phyloP scores from a whole-genome alignment of 163 green algal species.

The Picocystis sp. region DNA sequence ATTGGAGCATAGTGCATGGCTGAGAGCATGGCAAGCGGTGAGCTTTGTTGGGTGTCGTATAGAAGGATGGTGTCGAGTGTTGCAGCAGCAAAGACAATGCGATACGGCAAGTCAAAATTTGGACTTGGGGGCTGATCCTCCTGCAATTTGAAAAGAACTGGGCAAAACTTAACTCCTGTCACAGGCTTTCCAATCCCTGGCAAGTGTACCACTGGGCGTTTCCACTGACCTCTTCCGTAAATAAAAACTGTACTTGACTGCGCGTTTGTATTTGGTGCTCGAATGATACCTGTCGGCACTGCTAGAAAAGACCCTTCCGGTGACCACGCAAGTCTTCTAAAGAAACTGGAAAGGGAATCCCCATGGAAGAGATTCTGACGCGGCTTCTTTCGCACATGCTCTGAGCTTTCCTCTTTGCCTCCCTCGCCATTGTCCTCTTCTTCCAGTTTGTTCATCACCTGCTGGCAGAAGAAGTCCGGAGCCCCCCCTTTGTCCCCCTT shows the following conservation, averaged over 20 bases:
- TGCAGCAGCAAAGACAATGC: conserved; percentile 75
- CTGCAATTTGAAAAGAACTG: conserved; percentile 44
- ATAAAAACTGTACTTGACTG: background rate
- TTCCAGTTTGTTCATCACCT: conserved; percentile 10
- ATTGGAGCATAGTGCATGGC: conserved; percentile 75
- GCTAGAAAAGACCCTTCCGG: conserved; percentile 74
- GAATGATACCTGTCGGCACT: conserved; percentile 41
- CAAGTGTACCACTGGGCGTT: conserved; percentile 31
- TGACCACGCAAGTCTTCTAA: conserved; percentile 76
- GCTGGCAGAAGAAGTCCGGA: conserved; percentile 14
- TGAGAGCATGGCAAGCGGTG: conserved; percentile 55
- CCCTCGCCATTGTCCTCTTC: background rate
- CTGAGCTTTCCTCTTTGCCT: background rate
- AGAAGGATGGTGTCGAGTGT: conserved; percentile 76
- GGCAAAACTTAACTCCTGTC: conserved; percentile 67
- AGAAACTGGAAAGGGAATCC: conserved; percentile 75
- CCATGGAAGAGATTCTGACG: conserved; percentile 67
- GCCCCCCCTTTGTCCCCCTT: conserved; percentile 1
- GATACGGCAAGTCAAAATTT: conserved; percentile 61
- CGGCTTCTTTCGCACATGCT: conserved; percentile 6
- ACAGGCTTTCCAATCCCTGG: conserved; percentile 39
- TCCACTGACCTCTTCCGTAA: background rate
- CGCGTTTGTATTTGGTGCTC: background rate
- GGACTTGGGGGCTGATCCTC: conserved; percentile 1
- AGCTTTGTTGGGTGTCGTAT: conserved; percentile 59